Base-by-base conservation (phyloP, 1,139 yeast genomes). In the Taphrina confusa region DNA sequence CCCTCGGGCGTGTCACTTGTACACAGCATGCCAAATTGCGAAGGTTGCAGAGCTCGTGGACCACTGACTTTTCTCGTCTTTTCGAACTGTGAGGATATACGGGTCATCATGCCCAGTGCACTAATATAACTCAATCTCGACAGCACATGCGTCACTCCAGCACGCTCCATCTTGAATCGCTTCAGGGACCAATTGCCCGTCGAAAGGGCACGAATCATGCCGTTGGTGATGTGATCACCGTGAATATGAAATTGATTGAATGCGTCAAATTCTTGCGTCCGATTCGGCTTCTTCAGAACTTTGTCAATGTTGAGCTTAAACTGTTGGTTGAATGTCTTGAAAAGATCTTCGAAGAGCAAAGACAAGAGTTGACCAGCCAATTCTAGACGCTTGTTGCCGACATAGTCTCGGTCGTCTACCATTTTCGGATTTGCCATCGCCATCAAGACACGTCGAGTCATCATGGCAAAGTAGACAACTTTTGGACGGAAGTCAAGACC, bases 1-100 rank as follows among this genome's bases (percentile, higher is more conserved):
- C 99, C 99, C 80, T 92, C 99, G 1, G 99, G 99, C 0, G 99
- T 92, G 80, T 92, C 99, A 0, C 97, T 88, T 5, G 98, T 90
- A 79, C 99, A 92, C 65, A 92, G 79, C 59, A 50, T 56, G 30
- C 62, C 58, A 30, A 47, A 62, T 39, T 62, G 64, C 1, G 98
- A 94, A 11, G 99, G 98, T 73, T 92, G 99, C 67, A 92, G 80
- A 20, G 99, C 97, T 80, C 99, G 87, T 45, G 99, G 99, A 57
- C 99, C 99, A 2, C 96, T 88, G 44, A 92, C 98, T 73, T 92
- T 92, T 76, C 99, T 81, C 1, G 97, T 90, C 72, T 92, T 92
- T 74, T 92, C 99, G 71, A 92, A 92, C 74, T 92, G 99, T 6
- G 97, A 91, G 2, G 97, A 89, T 61, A 92, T 94, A 78, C 99